Evolutionary conservation across 179 eudicot genomes (phyloP).

Genomic region (Gypsophila paniculata): DNA sequence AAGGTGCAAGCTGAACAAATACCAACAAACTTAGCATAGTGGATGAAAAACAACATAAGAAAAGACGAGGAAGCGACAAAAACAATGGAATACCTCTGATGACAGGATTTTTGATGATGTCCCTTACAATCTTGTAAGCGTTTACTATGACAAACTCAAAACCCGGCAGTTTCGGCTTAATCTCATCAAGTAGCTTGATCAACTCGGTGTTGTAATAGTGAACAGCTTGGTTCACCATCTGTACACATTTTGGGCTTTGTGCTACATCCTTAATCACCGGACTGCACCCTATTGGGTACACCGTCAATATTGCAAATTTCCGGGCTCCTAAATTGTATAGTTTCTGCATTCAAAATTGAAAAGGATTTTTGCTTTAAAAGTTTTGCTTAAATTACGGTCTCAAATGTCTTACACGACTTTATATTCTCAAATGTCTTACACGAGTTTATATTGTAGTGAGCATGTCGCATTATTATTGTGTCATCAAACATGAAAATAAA

Average conservation of each 20-base stretch:
- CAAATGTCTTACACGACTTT: too few species aligned
- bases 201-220: slow-evolving; percentile 15
- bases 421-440: too few species aligned
- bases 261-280: slow-evolving; percentile 18
- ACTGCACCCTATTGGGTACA: slow-evolving; percentile 41
- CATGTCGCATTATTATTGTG: too few species aligned
- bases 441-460: too few species aligned
- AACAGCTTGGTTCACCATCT: slow-evolving; percentile 22
- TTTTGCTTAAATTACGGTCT: too few species aligned
- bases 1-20: too few species aligned
- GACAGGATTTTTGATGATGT: slow-evolving; percentile 26
- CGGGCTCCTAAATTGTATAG: slow-evolving; percentile 33
- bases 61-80: too few species aligned
- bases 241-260: background rate
- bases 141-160: slow-evolving; percentile 26
- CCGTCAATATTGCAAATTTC: slow-evolving; percentile 27
- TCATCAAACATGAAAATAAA: too few species aligned
- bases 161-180: slow-evolving; percentile 21
- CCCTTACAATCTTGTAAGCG: slow-evolving; percentile 23
- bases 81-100: slow-evolving; percentile 14
- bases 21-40: too few species aligned
- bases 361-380: too few species aligned
- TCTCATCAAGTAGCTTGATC: slow-evolving; percentile 18
- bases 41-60: too few species aligned
- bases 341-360: slow-evolving; percentile 12